These are phyloP conservation scores for Fistulifera pelliculosa DNA, from an alignment of 108 stramenopile species.

Conservation along the genomic window DNA sequence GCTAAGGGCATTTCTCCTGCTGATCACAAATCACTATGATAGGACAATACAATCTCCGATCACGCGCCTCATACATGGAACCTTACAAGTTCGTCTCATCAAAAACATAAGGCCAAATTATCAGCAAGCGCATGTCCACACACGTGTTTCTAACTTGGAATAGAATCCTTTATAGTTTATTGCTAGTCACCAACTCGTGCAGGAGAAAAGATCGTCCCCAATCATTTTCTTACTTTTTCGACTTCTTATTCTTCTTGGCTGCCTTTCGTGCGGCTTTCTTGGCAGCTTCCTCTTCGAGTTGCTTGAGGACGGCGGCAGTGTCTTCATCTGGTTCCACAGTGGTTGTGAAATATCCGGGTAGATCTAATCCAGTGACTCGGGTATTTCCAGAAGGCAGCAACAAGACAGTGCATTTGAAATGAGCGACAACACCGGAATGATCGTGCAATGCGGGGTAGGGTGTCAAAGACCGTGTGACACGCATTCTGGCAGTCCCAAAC, in stretches of 20 bases:
- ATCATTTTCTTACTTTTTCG: slow-evolving; percentile 7
- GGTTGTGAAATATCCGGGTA: slow-evolving; percentile 75
- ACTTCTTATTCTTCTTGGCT: slow-evolving; percentile 73
- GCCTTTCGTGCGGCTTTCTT: slow-evolving; percentile 83
- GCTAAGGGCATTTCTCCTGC: too few relatives aligned
- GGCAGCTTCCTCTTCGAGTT: slow-evolving; percentile 62
- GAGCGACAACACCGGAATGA: slow-evolving; percentile 81
- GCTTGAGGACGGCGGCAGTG: slow-evolving; percentile 49
- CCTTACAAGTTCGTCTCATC: too few relatives aligned
- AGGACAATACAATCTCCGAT: too few relatives aligned
- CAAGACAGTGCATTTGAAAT: slow-evolving; percentile 97
- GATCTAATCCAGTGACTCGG: slow-evolving; percentile 81
- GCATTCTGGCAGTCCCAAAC: slow-evolving; percentile 93
- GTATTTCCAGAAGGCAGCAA: slow-evolving; percentile 87
- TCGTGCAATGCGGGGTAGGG: slow-evolving; percentile 94
- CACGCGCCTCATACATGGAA: too few relatives aligned
- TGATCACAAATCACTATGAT: too few relatives aligned
- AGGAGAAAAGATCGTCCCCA: too few relatives aligned
- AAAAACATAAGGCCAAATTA: too few relatives aligned
- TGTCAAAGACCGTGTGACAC: slow-evolving; percentile 85
- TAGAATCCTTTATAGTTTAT: too few relatives aligned
- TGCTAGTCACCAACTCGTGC: too few relatives aligned
- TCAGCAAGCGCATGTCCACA: too few relatives aligned
- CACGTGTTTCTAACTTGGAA: too few relatives aligned
- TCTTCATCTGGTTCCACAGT: slow-evolving; percentile 87